Evolutionary conservation across 2,329 filamentous ascomycete species (phyloP).

Genomic region (Alternaria longipes): DNA sequence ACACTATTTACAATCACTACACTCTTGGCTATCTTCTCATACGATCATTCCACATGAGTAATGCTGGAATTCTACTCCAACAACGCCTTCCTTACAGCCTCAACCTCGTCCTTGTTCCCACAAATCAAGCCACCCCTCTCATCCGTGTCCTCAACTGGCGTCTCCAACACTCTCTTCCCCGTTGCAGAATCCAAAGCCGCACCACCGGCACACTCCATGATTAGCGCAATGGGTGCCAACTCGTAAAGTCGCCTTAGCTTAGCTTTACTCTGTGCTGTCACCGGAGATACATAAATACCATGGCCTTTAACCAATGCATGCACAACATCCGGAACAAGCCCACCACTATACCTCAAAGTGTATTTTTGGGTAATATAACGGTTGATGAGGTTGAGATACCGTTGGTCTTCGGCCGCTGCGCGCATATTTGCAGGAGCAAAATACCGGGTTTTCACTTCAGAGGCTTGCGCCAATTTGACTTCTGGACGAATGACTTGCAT

Average conservation of each 20-base stretch:
- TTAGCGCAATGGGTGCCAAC: conserved; percentile 66
- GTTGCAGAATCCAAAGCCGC: conserved; percentile 61
- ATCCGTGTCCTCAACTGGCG: conserved; percentile 37
- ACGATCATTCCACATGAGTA: not conserved
- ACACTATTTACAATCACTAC: not conserved
- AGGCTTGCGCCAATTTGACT: conserved; percentile 17
- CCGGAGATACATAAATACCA: conserved; percentile 68
- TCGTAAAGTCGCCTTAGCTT: conserved; percentile 70
- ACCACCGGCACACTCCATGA: conserved; percentile 69
- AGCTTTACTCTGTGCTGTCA: conserved; percentile 61
- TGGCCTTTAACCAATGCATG: conserved; percentile 69
- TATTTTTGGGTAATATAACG: conserved; percentile 64
- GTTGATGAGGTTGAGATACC: conserved; percentile 61
- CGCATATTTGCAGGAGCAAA: conserved; percentile 71
- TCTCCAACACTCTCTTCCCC: conserved; percentile 36
- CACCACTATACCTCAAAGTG: conserved; percentile 68
- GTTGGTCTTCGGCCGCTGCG: conserved; percentile 61
- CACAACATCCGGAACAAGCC: conserved; percentile 68
- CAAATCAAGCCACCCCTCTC: conserved; percentile 46
- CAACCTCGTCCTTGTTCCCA: conserved; percentile 42
- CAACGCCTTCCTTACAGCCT: conserved; percentile 23
- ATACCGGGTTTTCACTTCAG: conserved; percentile 60
- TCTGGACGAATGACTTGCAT: conserved; percentile 55
- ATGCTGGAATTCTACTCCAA: not conserved
- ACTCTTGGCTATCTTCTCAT: not conserved